Conservation (phyloP, 805 yeast species). For the Kodamaea neixiangensis region DNA sequence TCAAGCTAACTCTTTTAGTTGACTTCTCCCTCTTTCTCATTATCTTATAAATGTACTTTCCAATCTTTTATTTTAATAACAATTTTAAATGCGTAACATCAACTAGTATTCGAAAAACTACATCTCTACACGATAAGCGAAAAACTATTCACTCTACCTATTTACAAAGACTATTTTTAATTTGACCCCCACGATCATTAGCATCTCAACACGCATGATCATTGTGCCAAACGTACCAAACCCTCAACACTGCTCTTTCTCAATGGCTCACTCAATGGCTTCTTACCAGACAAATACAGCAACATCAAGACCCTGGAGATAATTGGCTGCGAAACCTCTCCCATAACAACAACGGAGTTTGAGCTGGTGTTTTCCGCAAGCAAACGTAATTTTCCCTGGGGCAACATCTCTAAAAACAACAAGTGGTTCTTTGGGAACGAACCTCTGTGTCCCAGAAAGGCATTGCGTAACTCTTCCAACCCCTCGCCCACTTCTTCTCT, state of each 20-base stretch:
- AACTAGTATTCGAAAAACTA: too few relatives aligned
- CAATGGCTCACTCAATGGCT: slow-evolving; percentile 63
- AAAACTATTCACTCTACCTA: too few relatives aligned
- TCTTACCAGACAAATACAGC: slow-evolving; percentile 71
- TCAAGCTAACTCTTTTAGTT: too few relatives aligned
- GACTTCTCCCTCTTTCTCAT: too few relatives aligned
- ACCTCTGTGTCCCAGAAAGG: slow-evolving; percentile 60
- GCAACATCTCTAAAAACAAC: slow-evolving; percentile 56
- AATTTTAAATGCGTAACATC: too few relatives aligned
- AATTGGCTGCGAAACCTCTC: slow-evolving; percentile 60
- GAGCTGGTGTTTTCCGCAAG: slow-evolving; percentile 33
- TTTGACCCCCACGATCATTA: too few relatives aligned
- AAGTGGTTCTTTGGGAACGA: slow-evolving; percentile 76
- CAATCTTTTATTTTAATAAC: too few relatives aligned
- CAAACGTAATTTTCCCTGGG: slow-evolving; percentile 26
- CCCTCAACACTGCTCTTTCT: slow-evolving; percentile 45
- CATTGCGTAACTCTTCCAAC: slow-evolving; percentile 61
- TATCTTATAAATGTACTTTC: too few relatives aligned
- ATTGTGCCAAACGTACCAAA: slow-evolving; percentile 14
- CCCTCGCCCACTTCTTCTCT: slow-evolving; percentile 53
- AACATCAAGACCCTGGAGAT: slow-evolving; percentile 68
- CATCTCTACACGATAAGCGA: too few relatives aligned
- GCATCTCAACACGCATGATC: too few relatives aligned
- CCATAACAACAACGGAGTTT: slow-evolving; percentile 43
- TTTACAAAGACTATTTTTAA: too few relatives aligned